Conservation (phyloP, 768 basidiomycete species). For the Heimioporus sp. region DNA sequence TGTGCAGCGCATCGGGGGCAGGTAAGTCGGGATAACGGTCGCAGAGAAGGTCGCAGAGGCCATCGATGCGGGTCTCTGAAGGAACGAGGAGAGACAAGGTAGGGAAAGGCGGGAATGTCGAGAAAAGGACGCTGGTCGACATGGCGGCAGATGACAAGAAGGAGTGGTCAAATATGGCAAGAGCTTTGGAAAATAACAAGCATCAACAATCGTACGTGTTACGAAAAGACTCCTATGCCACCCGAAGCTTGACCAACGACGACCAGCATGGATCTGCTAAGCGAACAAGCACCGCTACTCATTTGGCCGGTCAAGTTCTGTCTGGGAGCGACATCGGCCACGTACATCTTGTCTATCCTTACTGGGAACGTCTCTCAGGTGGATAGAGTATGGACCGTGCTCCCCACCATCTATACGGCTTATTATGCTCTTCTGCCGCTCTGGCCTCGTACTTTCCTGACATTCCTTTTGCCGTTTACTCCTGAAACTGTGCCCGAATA, state of each 20-base stretch:
- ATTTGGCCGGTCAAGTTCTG: constrained; percentile 69
- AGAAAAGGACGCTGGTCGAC: constrained; percentile 54
- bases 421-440: constrained; percentile 80
- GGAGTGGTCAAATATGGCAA: constrained; percentile 7
- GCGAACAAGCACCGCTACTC: constrained; percentile 34
- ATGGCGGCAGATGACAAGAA: constrained; percentile 27
- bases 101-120: constrained; percentile 60
- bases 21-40: constrained; percentile 51
- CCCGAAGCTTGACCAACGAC: neutral
- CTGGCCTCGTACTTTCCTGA: constrained; percentile 36
- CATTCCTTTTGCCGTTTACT: constrained; percentile 51
- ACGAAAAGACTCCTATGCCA: neutral
- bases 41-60: constrained; percentile 43
- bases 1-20: constrained; percentile 35
- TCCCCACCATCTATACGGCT: constrained; percentile 79
- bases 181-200: constrained; percentile 18
- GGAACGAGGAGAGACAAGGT: constrained; percentile 49
- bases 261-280: constrained; percentile 12
- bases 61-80: constrained; percentile 37
- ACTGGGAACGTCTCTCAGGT: constrained; percentile 86
- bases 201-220: too few relatives aligned
- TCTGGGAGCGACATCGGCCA: constrained; percentile 40
- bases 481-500: constrained; percentile 42
- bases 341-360: constrained; percentile 60
- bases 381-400: constrained; percentile 77